Percentiles rank a stretch among this genome's conserved stretches.
Conservation (phyloP, 1,284 basidiomycete genomes). For the Ustilago xerochloae region DNA sequence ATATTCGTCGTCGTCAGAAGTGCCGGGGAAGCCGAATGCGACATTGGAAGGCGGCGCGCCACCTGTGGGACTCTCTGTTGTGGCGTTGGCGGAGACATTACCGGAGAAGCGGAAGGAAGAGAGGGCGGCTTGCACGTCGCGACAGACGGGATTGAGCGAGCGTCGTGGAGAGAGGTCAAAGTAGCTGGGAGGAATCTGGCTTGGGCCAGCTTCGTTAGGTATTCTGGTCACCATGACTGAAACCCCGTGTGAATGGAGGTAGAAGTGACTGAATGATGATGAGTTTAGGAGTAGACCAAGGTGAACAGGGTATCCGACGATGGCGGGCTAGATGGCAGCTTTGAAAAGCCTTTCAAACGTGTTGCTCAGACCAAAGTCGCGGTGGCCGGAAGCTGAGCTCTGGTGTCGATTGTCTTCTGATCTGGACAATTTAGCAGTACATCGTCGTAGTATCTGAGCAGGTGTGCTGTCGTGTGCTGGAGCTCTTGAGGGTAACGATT, state of each 20-base stretch:
- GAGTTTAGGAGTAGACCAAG: too few species aligned
- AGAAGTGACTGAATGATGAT: too few species aligned
- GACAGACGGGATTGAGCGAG: slow-evolving; percentile 22
- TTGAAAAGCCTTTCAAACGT: too few species aligned
- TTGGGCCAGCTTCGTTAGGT: slow-evolving; percentile 15
- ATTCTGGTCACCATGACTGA: slow-evolving; percentile 27
- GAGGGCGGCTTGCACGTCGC: slow-evolving; percentile 30
- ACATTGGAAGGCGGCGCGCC: background rate
- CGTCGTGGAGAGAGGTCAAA: slow-evolving; percentile 19
- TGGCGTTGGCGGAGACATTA: background rate
- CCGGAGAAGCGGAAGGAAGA: slow-evolving; percentile 39
- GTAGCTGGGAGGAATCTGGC: slow-evolving; percentile 13
- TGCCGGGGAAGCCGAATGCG: background rate
- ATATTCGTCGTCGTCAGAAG: slow-evolving; percentile 29
- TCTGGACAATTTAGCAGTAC: slow-evolving; percentile 6
- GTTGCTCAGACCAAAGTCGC: too few species aligned
- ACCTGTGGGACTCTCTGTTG: slow-evolving; percentile 11
- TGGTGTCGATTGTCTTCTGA: too few species aligned
- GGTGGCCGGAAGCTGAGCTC: too few species aligned
- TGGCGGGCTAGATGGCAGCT: too few species aligned
- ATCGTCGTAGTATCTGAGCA: background rate
- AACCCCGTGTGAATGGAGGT: background rate
- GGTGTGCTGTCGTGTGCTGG: background rate
- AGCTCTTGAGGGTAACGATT: background rate
- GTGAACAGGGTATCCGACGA: too few species aligned